Evolutionary conservation across 345 rosid species (phyloP).

Genomic region (Linum trigynum): DNA sequence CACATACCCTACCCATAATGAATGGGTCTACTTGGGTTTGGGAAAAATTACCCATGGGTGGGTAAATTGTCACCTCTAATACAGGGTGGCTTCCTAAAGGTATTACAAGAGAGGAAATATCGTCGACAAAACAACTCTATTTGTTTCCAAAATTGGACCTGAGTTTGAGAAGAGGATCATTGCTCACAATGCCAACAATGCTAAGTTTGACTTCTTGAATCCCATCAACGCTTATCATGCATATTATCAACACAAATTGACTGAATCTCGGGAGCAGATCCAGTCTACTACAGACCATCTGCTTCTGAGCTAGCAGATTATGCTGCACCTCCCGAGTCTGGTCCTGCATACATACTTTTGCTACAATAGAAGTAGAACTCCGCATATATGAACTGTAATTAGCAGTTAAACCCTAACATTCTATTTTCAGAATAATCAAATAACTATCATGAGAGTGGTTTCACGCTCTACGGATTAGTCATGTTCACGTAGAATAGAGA

Average conservation of each 20-base stretch:
- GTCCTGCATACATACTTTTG: background rate
- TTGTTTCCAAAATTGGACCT: slow-evolving; percentile 62
- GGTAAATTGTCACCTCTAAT: too few species aligned
- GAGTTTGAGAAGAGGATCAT: slow-evolving; percentile 70
- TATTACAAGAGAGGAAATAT: slow-evolving; percentile 25
- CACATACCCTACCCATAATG: too few species aligned
- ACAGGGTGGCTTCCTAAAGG: too few species aligned
- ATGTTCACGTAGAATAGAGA: too few species aligned
- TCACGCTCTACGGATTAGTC: too few species aligned
- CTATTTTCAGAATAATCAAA: too few species aligned
- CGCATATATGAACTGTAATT: too few species aligned
- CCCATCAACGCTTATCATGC: slow-evolving; percentile 67
- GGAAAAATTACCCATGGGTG: too few species aligned
- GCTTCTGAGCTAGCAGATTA: slow-evolving; percentile 27
- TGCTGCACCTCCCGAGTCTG: slow-evolving; percentile 24
- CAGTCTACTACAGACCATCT: slow-evolving; percentile 34
- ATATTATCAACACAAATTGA: slow-evolving; percentile 58
- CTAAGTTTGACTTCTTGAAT: slow-evolving; percentile 62
- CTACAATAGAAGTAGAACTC: too few species aligned
- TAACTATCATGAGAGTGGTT: too few species aligned
- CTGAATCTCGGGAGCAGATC: slow-evolving; percentile 58
- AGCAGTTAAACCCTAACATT: too few species aligned
- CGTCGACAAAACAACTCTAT: slow-evolving; percentile 73
- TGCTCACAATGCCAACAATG: slow-evolving; percentile 54
- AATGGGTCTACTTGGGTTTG: too few species aligned